Base-by-base conservation (phyloP, 176 grass and related monocot species). In the Miscanthus lutarioriparius region DNA sequence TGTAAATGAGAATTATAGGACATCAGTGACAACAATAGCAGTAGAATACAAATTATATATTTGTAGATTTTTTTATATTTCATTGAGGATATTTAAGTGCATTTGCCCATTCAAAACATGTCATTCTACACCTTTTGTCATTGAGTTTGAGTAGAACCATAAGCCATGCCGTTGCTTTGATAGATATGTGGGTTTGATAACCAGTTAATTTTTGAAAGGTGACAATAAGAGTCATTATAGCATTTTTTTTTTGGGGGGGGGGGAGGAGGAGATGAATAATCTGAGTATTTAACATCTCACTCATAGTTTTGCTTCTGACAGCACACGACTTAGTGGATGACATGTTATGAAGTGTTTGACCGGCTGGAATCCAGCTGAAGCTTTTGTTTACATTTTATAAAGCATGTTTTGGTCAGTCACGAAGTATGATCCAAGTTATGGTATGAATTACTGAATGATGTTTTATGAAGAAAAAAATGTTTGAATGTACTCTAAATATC, bases 341-440 rank as follows among this genome's bases (percentile, higher is more conserved):
- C 78, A 69, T 82, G 47, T 68, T 69, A 74, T 9, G n/a, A 67
- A 81, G 49, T 76, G 28, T 68, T 64, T 75, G 78, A 53, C 8
- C 36, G 0, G 25, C 11, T 23, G 1, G 23, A 59, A 9, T 45
- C 43, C n/a, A 7, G 17, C 16, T 40, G 59, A 53, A 28, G 59
- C 6, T n/a, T 80, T n/a, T 43, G 16, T 32, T 54, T 74, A 14
- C 19, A 0, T 51, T 30, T 32, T 43, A 25, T 43, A 25, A 49
- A 80, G 32, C 25, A 74, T 54, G 51, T 20, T 54, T 54, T 54
- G 51, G 7, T 54, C 51, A 54, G 51, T 7, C 17, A 54, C 51
- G 51, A 20, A 54, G 51, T 19, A 51, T 51, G 16, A 20, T 54
- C 7, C 51, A 22, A 54, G 17, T 17, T 54, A 19, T 22, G 17